Percentiles rank a stretch among this genome's conserved stretches.
These are phyloP conservation scores for Penicillium odoratum DNA, from an alignment of 495 filamentous ascomycete species.

Conservation along the genomic window DNA sequence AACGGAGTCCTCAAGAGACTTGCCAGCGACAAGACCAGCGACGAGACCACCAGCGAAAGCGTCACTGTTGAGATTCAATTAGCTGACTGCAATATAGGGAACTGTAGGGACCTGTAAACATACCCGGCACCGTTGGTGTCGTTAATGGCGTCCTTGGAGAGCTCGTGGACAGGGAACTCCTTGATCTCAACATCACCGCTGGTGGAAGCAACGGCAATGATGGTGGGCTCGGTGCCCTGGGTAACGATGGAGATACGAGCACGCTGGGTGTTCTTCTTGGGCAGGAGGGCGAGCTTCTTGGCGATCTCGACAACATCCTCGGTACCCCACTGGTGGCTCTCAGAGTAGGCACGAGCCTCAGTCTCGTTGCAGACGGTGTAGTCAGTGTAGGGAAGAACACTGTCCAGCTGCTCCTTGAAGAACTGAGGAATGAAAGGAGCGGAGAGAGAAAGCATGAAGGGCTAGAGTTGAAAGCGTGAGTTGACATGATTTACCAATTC, in stretches of 20 bases:
- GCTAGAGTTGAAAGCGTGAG: constrained; percentile 35
- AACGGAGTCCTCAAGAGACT: constrained; percentile 69
- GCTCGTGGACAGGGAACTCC: constrained; percentile 75
- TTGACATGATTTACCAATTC: background rate
- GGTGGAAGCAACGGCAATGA: constrained; percentile 66
- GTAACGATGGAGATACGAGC: constrained; percentile 86
- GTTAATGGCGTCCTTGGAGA: constrained; percentile 72
- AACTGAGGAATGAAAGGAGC: constrained; percentile 96
- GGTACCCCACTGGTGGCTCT: constrained; percentile 67
- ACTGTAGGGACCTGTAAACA: constrained; percentile 22
- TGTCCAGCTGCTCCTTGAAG: constrained; percentile 94
- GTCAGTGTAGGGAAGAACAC: constrained; percentile 86
- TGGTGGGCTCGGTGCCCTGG: constrained; percentile 85
- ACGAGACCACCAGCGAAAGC: constrained; percentile 94
- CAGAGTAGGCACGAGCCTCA: constrained; percentile 83
- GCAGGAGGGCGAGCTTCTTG: constrained; percentile 77
- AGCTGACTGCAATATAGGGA: constrained; percentile 5
- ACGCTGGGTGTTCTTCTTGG: constrained; percentile 83
- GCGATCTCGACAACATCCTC: constrained; percentile 86
- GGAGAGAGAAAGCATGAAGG: constrained; percentile 84
- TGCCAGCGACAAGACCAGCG: constrained; percentile 83
- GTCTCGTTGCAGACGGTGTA: constrained; percentile 97
- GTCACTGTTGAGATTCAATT: constrained; percentile 56
- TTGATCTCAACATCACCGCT: constrained; percentile 66
- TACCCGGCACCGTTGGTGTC: constrained; percentile 95